Evolutionary conservation across 1,139 yeast species (phyloP).

Genomic region (Groenewaldozyma sp.): DNA sequence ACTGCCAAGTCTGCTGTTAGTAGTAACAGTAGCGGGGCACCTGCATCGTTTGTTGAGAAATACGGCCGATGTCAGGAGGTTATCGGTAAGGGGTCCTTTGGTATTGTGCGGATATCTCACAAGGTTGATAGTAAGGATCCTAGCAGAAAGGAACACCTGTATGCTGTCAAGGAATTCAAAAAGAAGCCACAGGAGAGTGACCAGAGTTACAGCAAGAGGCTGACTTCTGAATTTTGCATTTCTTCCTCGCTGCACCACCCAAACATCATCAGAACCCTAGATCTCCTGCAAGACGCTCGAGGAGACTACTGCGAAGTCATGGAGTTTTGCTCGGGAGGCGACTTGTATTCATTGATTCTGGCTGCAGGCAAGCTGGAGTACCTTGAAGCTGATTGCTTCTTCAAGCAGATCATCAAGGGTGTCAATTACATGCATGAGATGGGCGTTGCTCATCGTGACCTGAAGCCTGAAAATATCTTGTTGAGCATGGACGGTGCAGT

Average conservation of each 20-base stretch:
- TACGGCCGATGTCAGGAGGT: constrained; percentile 77
- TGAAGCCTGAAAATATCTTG: constrained; percentile 84
- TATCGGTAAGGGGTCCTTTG: constrained; percentile 79
- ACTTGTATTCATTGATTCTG: constrained; percentile 43
- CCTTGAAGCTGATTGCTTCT: constrained; percentile 88
- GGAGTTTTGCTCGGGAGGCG: constrained; percentile 38
- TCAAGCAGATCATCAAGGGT: constrained; percentile 81
- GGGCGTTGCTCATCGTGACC: constrained; percentile 92
- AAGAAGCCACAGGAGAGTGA: constrained; percentile 47
- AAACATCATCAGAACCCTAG: constrained; percentile 76
- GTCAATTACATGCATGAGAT: constrained; percentile 91
- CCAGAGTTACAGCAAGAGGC: constrained; percentile 53
- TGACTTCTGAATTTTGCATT: constrained; percentile 76
- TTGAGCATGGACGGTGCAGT: constrained; percentile 69
- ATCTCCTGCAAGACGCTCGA: constrained; percentile 75
- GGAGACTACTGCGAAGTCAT: constrained; percentile 77
- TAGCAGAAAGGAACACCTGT: constrained; percentile 39
- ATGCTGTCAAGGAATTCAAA: constrained; percentile 74
- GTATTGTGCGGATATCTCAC: constrained; percentile 68
- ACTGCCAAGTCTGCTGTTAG: constrained; percentile 8
- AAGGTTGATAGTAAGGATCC: constrained; percentile 34
- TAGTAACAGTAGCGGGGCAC: constrained; percentile 26
- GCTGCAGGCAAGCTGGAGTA: constrained; percentile 68
- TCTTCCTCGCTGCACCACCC: constrained; percentile 69
- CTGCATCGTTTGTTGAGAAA: constrained; percentile 44